Evolutionary conservation across 768 basidiomycete species (phyloP).

Genomic region (Hydnomerulius pinastri): DNA sequence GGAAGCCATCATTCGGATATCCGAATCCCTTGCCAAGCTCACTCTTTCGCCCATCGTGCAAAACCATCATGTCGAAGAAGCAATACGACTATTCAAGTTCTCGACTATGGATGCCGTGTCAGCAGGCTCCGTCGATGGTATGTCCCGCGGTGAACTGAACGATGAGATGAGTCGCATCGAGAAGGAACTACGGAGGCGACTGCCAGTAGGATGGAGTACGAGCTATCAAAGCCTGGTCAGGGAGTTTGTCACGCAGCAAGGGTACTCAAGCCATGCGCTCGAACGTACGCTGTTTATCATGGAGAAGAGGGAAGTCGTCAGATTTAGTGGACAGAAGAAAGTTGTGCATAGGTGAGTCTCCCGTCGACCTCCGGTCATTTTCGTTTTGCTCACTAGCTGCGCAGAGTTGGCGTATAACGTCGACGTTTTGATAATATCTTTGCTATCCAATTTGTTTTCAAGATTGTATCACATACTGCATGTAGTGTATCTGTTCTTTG

Average conservation of each 20-base stretch:
- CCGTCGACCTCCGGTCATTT: not conserved
- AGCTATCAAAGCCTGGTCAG: conserved; percentile 91
- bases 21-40: conserved; percentile 94
- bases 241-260: conserved; percentile 93
- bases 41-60: conserved; percentile 85
- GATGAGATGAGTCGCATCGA: conserved; percentile 93
- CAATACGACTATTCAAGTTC: conserved; percentile 96
- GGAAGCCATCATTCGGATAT: conserved; percentile 98
- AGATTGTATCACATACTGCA: not conserved
- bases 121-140: conserved; percentile 89
- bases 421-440: not conserved
- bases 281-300: conserved; percentile 89
- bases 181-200: conserved; percentile 75
- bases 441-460: not conserved
- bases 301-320: conserved; percentile 94
- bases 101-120: conserved; percentile 99
- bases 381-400: conserved; percentile 1
- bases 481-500: not conserved
- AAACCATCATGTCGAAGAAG: conserved; percentile 95
- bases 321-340: conserved; percentile 67
- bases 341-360: conserved; percentile 48
- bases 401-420: conserved; percentile 32
- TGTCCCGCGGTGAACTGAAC: conserved; percentile 88
- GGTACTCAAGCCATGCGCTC: conserved; percentile 86
- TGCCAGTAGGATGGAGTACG: conserved; percentile 96